A percentile compares a stretch with the other conserved stretches of the same genome.
Evolutionary conservation across 192 early-diverging fungal species (phyloP).

Genomic region (Phlyctochytrium arcticum): DNA sequence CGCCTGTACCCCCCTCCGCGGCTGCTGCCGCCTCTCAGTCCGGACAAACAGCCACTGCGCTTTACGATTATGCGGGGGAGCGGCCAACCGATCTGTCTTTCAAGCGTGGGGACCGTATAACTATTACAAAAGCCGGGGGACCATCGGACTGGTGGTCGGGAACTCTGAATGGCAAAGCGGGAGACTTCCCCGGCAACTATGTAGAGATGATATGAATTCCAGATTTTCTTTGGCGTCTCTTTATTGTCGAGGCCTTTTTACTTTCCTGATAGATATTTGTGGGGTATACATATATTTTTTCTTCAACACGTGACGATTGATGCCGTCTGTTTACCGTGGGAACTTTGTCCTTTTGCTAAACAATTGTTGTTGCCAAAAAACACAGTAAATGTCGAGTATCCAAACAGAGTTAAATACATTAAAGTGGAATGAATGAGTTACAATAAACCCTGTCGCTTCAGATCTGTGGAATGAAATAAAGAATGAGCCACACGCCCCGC

Average conservation of each 20-base stretch:
- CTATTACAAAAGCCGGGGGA: conserved; percentile 62
- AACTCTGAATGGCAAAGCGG: conserved; percentile 54
- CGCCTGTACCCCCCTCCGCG: conserved; percentile 1
- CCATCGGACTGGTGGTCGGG: conserved; percentile 75
- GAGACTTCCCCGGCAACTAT: conserved; percentile 76
- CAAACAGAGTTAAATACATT: no score
- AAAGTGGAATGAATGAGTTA: no score
- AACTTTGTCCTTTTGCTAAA: no score
- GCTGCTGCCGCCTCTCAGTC: neutral
- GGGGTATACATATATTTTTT: no score
- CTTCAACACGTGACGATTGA: no score
- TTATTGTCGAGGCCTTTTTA: no score
- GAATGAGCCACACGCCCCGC: neutral
- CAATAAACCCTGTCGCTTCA: conserved; percentile 28
- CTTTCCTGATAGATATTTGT: no score
- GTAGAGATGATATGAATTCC: no score
- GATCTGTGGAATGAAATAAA: conserved; percentile 16
- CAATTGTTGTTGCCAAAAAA: no score
- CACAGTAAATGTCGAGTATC: no score
- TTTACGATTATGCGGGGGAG: conserved; percentile 83
- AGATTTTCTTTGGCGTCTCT: no score
- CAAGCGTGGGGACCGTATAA: conserved; percentile 80
- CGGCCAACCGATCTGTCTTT: conserved; percentile 78
- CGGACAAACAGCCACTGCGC: conserved; percentile 42
- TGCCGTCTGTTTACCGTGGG: no score